Base-by-base conservation (phyloP, 768 basidiomycete genomes). In the Hysterangium stoloniferum region DNA sequence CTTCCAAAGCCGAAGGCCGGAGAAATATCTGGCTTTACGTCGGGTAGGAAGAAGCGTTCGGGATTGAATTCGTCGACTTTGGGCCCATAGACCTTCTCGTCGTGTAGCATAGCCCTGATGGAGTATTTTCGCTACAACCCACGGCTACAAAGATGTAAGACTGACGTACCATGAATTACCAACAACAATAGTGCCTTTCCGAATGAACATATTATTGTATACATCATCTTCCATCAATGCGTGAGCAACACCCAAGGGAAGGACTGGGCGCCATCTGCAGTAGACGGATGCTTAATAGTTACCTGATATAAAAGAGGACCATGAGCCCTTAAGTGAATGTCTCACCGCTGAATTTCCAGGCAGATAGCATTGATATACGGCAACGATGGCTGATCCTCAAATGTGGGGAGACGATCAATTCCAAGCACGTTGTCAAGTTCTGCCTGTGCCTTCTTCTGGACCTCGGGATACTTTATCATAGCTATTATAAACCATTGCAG, bases 141-240 rank as follows among this genome's bases (percentile, higher is more conserved):
- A 17, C 3, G 6, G 11, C 22, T 41, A 4, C 28, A 17, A 24
- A 49, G n/a, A 43, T 8, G 11, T 43, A 17, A 48, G n/a, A 19
- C 24, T 6, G 17, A 45, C 31, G 24, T 36, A 48, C 48, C 55
- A 57, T 28, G 49, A 29, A 48, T 54, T 55, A 6, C 53, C 35
- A 41, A 57, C 41, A 25, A 54, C 35, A 27, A 51, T 42, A 4
- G 73, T 65, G 9, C 68, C 69, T 41, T 69, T 68, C 1, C 77
- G 77, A 27, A 78, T 72, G 15, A 55, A 57, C 54, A 70, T 72
- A 1, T 71, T 74, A 11, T 57, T 51, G 52, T 76, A 77, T 12
- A 67, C 66, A 48, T 77, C 76, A 13, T 76, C 74, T 43, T 70
- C 58, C 2, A 62, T 56, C n/a, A 53, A 24, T 25, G 20, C 15